Evolutionary conservation across 495 filamentous ascomycete genomes (phyloP).

Genomic region (Acidiella bohemica): DNA sequence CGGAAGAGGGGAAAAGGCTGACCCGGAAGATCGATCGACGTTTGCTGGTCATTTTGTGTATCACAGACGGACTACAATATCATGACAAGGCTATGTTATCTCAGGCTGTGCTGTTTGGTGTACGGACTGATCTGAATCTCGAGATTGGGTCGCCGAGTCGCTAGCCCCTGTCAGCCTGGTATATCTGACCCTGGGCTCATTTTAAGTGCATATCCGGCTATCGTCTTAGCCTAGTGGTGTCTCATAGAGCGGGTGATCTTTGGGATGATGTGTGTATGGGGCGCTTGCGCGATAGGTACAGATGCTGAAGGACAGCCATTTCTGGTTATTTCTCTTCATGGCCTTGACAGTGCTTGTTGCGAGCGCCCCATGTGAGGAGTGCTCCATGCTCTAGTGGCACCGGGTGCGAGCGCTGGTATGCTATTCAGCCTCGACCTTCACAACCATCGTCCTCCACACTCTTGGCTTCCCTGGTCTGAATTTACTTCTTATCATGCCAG

Average conservation of each 20-base stretch:
- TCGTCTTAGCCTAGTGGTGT: conserved; percentile 33
- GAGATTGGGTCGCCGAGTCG: conserved; percentile 26
- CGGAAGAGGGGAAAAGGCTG: conserved; percentile 29
- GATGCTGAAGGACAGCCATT: conserved; percentile 32
- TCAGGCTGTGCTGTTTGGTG: conserved; percentile 20
- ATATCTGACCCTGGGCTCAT: conserved; percentile 41
- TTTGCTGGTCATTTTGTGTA: conserved; percentile 38
- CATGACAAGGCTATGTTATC: conserved; percentile 34
- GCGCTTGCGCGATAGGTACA: conserved; percentile 29
- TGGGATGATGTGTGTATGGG: conserved; percentile 28
- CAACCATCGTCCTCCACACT: conserved; percentile 32
- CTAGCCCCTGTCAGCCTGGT: conserved; percentile 26
- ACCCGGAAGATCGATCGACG: conserved; percentile 33
- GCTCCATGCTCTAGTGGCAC: too few relatives aligned
- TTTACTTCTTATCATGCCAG: conserved; percentile 34
- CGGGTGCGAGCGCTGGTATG: too few relatives aligned
- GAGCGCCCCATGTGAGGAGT: neutral
- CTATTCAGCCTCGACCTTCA: conserved; percentile 32
- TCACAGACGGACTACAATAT: conserved; percentile 35
- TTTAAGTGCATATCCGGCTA: conserved; percentile 34
- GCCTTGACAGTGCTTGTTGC: conserved; percentile 25
- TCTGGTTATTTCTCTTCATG: conserved; percentile 31
- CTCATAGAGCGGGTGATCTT: conserved; percentile 35
- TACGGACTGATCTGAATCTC: conserved; percentile 4
- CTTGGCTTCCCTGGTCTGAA: conserved; percentile 35